Conservation (phyloP, 1,284 basidiomycete species). For the Papiliotrema fonsecae region DNA sequence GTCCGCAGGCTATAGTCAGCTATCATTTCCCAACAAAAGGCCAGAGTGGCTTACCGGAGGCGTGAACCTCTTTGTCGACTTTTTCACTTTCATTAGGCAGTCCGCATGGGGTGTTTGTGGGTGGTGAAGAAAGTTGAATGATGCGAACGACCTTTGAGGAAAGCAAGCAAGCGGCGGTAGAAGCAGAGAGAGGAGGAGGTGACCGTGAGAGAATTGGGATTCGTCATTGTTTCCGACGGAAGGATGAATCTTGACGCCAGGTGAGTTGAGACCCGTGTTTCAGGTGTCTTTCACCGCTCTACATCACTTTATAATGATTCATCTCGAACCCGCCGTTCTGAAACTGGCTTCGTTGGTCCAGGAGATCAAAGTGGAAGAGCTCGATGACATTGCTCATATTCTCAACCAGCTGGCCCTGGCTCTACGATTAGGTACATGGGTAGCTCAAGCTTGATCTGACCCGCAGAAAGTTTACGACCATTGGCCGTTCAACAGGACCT, state of each 20-base stretch:
- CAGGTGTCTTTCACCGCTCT: background rate
- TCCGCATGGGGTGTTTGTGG: background rate
- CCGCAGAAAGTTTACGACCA: background rate
- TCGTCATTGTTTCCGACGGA: background rate
- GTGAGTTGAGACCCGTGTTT: background rate
- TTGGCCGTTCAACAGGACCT: conserved; percentile 2
- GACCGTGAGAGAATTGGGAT: conserved; percentile 3
- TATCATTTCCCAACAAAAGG: background rate
- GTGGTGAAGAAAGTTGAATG: conserved; percentile 3
- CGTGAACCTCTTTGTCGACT: conserved; percentile 31
- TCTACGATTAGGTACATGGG: conserved; percentile 17
- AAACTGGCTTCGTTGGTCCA: background rate
- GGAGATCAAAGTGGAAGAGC: background rate
- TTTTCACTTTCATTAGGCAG: conserved; percentile 37
- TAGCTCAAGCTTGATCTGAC: conserved; percentile 2
- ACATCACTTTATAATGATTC: too few relatives aligned
- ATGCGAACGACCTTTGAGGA: background rate
- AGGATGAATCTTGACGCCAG: background rate
- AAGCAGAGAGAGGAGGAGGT: background rate
- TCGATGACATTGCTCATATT: conserved; percentile 5
- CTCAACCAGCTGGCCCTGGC: conserved; percentile 14
- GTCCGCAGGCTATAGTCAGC: conserved; percentile 25
- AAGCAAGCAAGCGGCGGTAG: background rate
- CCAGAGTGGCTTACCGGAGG: conserved; percentile 23
- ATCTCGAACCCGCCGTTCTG: too few relatives aligned